These are phyloP conservation scores for Ustilago hordei DNA, from an alignment of 1,284 basidiomycete species.

Conservation along the genomic window DNA sequence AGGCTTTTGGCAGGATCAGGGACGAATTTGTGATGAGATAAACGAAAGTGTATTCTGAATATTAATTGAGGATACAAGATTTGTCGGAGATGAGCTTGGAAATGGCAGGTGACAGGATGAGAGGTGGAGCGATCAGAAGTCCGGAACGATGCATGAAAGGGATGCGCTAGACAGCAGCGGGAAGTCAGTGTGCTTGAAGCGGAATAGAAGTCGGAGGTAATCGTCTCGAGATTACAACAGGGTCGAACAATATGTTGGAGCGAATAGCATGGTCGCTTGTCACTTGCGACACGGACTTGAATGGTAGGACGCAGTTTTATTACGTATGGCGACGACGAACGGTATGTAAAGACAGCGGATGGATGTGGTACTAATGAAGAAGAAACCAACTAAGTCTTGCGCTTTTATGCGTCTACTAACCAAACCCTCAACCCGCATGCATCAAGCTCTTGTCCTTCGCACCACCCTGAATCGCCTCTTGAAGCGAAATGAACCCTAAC, in stretches of 20 bases:
- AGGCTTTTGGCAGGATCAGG: neutral
- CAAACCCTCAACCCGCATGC: neutral
- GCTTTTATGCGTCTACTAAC: neutral
- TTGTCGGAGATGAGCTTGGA: neutral
- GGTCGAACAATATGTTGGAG: too few species aligned
- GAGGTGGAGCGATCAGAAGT: neutral
- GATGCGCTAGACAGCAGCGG: neutral
- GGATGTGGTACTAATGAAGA: too few species aligned
- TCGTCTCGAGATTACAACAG: too few species aligned
- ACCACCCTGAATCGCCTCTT: neutral
- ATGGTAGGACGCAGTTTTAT: too few species aligned
- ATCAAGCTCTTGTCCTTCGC: neutral
- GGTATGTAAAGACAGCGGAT: too few species aligned
- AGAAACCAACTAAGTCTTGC: too few species aligned
- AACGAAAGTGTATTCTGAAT: too few species aligned
- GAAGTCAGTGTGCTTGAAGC: neutral
- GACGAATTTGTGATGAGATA: too few species aligned
- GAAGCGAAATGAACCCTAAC: neutral
- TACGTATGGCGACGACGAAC: too few species aligned
- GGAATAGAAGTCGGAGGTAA: neutral
- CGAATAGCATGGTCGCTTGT: too few species aligned
- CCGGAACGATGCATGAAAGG: neutral
- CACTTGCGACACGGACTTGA: too few species aligned
- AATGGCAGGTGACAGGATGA: neutral
- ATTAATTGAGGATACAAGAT: neutral